Evolutionary conservation across 371 early-diverging fungal genomes (phyloP), one percentile per base, ranked within the genome.

Genomic region (Apophysomyces ossiformis): DNA sequence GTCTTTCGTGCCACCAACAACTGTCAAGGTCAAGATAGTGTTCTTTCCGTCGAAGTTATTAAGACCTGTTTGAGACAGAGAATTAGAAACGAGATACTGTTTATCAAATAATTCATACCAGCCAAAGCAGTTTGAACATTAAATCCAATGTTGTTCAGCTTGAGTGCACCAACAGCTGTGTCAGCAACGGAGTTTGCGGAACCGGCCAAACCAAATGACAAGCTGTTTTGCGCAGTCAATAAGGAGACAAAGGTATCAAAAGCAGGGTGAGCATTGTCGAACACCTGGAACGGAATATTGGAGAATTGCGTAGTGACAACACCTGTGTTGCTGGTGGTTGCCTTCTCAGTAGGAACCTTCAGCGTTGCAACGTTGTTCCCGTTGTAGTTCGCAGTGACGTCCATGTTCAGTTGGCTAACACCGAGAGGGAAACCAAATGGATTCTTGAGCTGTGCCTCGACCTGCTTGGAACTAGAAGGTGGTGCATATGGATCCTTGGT

Each of bases 401-500:
- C 60, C 79, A 85, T 82, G 64, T 80, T 72, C 35, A 87, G 69
- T 37, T 77, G 70, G 13, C 65, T 60, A 45, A 88, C 83, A 64
- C 64, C 75, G 45, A 88, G 71, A 60, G 86, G 85, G 86, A 87
- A 86, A 9, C 84, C 77, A 37, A 87, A 87, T 3, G 88, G 87
- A 66, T 72, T 83, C 67, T 86, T 72, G 62, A 82, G 76, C 64
- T 83, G 80, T 36, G 69, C 75, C 44, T 84, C 78, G 57, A 83
- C 81, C 58, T 77, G 60, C 57, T 71, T 76, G 16, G 86, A 86
- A 12, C 83, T 77, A 11, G 80, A 75, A 60, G 72, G 64, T 50
- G 85, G 79, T 50, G 71, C 71, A 71, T 84, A 86, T 46, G 77
- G 74, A 64, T 76, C 70, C 18, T 75, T 75, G 41, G 86, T 87